Evolutionary conservation across 1,139 yeast genomes (phyloP).

Genomic region (Taphrina confusa): DNA sequence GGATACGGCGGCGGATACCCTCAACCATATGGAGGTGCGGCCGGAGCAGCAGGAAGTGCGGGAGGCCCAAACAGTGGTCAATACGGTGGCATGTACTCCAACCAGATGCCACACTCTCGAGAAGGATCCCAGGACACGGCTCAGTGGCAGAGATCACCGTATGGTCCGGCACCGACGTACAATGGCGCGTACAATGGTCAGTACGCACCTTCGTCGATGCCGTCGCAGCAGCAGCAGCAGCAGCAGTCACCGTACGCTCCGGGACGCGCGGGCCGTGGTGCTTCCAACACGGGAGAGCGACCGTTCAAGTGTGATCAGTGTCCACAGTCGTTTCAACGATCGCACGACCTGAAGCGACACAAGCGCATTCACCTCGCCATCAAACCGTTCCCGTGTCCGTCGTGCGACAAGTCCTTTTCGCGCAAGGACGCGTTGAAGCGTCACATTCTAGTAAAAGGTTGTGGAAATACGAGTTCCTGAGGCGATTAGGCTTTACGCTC

Average conservation of each 20-base stretch:
- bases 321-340: conserved; percentile 40
- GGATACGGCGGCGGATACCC: conserved; percentile 9
- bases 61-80: conserved; percentile 9
- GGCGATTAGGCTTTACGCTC: too few relatives aligned
- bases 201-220: conserved; percentile 14
- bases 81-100: conserved; percentile 29
- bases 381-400: conserved; percentile 41
- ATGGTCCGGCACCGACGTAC: conserved; percentile 30
- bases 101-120: conserved; percentile 25
- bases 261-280: conserved; percentile 15
- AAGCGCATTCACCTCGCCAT: conserved; percentile 41
- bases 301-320: conserved; percentile 41
- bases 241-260: conserved; percentile 1
- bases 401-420: conserved; percentile 41
- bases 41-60: conserved; percentile 6
- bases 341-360: conserved; percentile 41
- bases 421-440: conserved; percentile 41
- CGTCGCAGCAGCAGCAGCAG: not conserved
- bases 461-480: conserved; percentile 35
- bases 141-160: conserved; percentile 25
- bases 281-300: conserved; percentile 34
- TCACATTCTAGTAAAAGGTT: conserved; percentile 40
- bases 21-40: conserved; percentile 12
- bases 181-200: conserved; percentile 17
- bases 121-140: conserved; percentile 24